These are phyloP conservation scores for Lactifluus echinatus DNA, from an alignment of 768 basidiomycete species.

Conservation along the genomic window DNA sequence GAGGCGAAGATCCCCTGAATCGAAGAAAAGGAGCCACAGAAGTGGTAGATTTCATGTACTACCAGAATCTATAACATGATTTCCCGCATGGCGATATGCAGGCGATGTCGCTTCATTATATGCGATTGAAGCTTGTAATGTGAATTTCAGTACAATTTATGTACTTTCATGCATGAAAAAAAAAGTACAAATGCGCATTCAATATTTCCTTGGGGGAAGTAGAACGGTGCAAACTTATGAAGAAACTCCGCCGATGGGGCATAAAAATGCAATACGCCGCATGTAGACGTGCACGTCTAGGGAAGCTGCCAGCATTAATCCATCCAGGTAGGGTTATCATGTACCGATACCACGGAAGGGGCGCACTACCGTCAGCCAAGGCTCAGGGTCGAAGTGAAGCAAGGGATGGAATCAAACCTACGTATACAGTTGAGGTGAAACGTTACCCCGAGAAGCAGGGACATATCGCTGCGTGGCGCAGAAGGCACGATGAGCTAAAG, in stretches of 20 bases:
- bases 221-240: constrained; percentile 1
- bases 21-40: neutral
- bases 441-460: neutral
- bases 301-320: neutral
- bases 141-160: neutral
- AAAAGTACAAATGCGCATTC: neutral
- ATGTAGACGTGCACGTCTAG: neutral
- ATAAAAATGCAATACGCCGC: constrained; percentile 9
- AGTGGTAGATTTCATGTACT: constrained; percentile 1
- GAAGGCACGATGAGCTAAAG: constrained; percentile 3
- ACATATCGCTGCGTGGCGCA: neutral
- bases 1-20: constrained; percentile 5
- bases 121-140: neutral
- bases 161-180: neutral
- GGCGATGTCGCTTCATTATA: neutral
- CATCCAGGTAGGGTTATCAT: neutral
- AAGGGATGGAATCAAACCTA: neutral
- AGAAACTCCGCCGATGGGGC: neutral
- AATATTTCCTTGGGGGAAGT: constrained; percentile 4
- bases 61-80: neutral
- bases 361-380: neutral
- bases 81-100: neutral
- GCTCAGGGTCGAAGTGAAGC: neutral
- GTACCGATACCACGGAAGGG: constrained; percentile 3
- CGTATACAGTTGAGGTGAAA: neutral